Evolutionary conservation across 345 rosid genomes (phyloP).

Genomic region (Clausena lansium): DNA sequence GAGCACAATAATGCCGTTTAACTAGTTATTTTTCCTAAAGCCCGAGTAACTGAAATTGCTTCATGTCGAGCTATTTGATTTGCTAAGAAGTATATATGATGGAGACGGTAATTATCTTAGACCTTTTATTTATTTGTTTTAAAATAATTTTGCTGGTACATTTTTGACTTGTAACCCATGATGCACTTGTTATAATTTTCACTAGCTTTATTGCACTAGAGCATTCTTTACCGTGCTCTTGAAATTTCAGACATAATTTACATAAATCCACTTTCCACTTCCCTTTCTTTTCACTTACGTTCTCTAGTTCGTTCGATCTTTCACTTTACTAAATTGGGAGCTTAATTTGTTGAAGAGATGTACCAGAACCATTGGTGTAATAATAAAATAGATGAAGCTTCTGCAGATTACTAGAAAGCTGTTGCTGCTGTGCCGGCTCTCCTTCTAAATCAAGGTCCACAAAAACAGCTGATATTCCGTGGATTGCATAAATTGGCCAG

Average conservation of each 20-base stretch:
- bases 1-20: slow-evolving; percentile 89
- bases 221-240: not conserved
- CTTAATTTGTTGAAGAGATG: slow-evolving; percentile 41
- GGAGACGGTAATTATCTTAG: too few relatives aligned
- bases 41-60: slow-evolving; percentile 85
- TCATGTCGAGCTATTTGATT: slow-evolving; percentile 78
- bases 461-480: too few relatives aligned
- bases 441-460: too few relatives aligned
- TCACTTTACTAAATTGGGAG: not conserved
- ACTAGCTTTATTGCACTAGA: not conserved
- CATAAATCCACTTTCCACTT: not conserved
- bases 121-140: not conserved
- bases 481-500: too few relatives aligned
- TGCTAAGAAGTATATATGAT: slow-evolving; percentile 91
- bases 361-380: slow-evolving; percentile 88
- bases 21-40: slow-evolving; percentile 77
- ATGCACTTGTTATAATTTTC: not conserved
- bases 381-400: slow-evolving; percentile 85
- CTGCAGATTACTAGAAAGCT: too few relatives aligned
- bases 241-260: too few relatives aligned
- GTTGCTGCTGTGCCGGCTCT: too few relatives aligned
- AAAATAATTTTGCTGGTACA: not conserved
- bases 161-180: not conserved
- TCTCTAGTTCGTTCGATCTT: not conserved
- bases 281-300: not conserved